Base-by-base conservation (phyloP, 129 eudicot genomes). In the Pittosporum tobira region DNA sequence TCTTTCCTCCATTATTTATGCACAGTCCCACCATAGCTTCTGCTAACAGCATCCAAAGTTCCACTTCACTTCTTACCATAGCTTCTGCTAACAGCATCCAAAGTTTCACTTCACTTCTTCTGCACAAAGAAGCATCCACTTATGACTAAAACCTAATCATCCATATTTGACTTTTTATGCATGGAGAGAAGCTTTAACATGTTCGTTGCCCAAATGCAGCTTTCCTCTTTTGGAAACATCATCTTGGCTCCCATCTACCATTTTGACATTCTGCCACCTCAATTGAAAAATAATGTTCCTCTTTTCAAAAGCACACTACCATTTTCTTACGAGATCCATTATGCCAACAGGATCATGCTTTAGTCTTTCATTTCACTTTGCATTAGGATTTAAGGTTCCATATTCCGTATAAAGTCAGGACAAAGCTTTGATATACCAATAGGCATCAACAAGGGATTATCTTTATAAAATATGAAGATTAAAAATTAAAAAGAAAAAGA, bases 21-120 rank as follows among this genome's bases (percentile, higher is more conserved):
- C 16, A 16, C 0, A 21, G 55, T 8, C 27, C 15, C 29, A 8
- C 15, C 5, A 53, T 14, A 34, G 1, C 44, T 22, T 48, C 9
- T 55, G 11, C 22, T 0, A 1, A 51, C 1, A 26, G 63, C 63
- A 38, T 38, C 63, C 63, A 58, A 58, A 58, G 63, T 18, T 12
- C 38, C 63, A 58, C 47, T 57, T 36, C 19, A 13, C 31, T 49
- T 58, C 49, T 14, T 25, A n/a, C n/a, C 12, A 12, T 1, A 36
- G 10, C 48, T 22, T 48, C 9, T 20, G 21, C 34, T 23, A 12
- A 38, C 48, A 58, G 63, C 63, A 38, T 38, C 63, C 63, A 58
- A 58, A 58, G 63, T 18, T 12, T 58, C 63, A 58, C 47, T 57
- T 36, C 19, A 13, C 31, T 49, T 58, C 49, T 14, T 25, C 63